Conservation (phyloP, 1,284 basidiomycete genomes). For the Ceratobasidium sp. region DNA sequence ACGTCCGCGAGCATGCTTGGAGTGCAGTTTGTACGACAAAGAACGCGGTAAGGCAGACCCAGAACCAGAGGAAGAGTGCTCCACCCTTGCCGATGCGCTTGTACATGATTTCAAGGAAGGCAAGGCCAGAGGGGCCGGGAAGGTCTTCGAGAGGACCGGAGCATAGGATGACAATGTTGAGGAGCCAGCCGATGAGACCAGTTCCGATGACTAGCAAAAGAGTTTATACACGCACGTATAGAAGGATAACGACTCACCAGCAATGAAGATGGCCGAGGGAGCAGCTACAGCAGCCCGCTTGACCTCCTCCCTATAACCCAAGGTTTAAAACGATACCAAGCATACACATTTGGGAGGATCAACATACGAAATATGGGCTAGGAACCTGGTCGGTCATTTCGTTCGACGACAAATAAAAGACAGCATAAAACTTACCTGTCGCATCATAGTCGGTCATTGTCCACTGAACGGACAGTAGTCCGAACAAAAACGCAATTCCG, state of each 20-base stretch:
- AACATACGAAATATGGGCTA: slow-evolving; percentile 85
- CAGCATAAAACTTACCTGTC: neutral
- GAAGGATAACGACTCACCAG: slow-evolving; percentile 56
- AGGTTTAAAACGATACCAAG: neutral
- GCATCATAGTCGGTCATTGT: slow-evolving; percentile 60
- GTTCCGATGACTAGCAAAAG: slow-evolving; percentile 72
- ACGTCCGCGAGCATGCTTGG: slow-evolving; percentile 85
- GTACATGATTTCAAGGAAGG: slow-evolving; percentile 78
- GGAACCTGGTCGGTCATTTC: slow-evolving; percentile 40
- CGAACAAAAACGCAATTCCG: slow-evolving; percentile 87
- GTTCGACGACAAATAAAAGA: neutral
- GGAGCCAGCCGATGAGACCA: slow-evolving; percentile 80
- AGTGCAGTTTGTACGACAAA: slow-evolving; percentile 81
- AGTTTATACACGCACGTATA: slow-evolving; percentile 10
- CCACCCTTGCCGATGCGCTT: slow-evolving; percentile 74
- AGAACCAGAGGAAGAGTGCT: slow-evolving; percentile 75
- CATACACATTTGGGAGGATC: neutral
- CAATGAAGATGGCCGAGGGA: slow-evolving; percentile 80
- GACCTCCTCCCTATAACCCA: slow-evolving; percentile 74
- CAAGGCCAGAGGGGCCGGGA: slow-evolving; percentile 69
- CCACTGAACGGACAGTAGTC: slow-evolving; percentile 90
- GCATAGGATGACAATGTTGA: slow-evolving; percentile 85
- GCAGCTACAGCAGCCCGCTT: slow-evolving; percentile 85
- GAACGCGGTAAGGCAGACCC: slow-evolving; percentile 82
- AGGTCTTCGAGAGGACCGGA: slow-evolving; percentile 75